Percentiles rank a stretch among this genome's conserved stretches.
Evolutionary conservation across 495 filamentous ascomycete species (phyloP).

Genomic region (Penicillium maclennaniae): DNA sequence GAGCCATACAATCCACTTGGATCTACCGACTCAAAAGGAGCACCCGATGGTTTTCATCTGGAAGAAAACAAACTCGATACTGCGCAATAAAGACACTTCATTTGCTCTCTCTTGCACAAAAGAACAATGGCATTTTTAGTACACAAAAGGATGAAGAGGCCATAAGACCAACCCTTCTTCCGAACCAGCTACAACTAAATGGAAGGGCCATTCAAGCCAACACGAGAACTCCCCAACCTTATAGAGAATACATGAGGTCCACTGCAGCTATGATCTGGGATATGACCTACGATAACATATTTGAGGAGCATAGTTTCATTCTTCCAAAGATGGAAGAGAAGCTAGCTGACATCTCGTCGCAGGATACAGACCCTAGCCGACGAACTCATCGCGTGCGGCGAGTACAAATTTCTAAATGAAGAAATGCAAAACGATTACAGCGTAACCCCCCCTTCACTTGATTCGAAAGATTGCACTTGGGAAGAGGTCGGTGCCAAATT

Average conservation of each 20-base stretch:
- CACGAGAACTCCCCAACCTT: too few species aligned
- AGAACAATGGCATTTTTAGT: background rate
- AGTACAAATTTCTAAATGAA: background rate
- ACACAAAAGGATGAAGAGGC: background rate
- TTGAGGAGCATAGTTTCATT: background rate
- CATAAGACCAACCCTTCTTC: too few species aligned
- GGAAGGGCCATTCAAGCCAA: too few species aligned
- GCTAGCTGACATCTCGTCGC: background rate
- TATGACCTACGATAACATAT: background rate
- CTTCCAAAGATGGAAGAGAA: background rate
- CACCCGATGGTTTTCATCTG: background rate
- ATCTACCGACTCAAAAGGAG: background rate
- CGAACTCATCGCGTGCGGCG: conserved; percentile 1
- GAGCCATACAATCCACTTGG: too few species aligned
- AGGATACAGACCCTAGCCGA: background rate
- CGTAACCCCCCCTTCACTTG: too few species aligned
- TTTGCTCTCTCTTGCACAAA: background rate
- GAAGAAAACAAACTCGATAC: background rate
- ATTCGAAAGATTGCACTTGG: too few species aligned
- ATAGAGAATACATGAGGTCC: too few species aligned
- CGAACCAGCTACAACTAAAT: too few species aligned
- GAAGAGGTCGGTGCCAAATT: too few species aligned
- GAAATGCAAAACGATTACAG: background rate
- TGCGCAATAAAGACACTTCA: background rate
- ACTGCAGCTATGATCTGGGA: background rate